These are phyloP conservation scores for Candida chauliodis DNA, from an alignment of 805 yeast genomes.

Conservation along the genomic window DNA sequence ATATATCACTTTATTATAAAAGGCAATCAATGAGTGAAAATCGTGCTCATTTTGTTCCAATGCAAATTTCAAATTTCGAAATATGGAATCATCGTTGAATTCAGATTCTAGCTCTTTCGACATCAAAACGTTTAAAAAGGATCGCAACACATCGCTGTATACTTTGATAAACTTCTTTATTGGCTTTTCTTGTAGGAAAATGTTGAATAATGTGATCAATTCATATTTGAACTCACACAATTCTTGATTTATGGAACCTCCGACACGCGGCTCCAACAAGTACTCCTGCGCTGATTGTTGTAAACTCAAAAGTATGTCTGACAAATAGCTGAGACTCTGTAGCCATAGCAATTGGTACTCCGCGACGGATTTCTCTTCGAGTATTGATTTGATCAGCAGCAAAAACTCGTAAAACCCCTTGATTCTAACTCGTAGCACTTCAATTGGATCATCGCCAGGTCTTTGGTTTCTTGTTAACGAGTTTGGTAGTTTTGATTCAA, in stretches of 20 bases:
- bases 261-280: not conserved
- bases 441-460: not conserved
- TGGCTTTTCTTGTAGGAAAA: not conserved
- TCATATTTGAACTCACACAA: not conserved
- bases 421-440: constrained; percentile 6
- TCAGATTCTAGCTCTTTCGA: not conserved
- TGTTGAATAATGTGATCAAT: not conserved
- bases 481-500: constrained; percentile 7
- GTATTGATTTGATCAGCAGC: constrained; percentile 11
- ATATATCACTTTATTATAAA: constrained; percentile 16
- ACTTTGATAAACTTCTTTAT: not conserved
- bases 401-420: constrained; percentile 18
- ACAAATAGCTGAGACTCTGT: constrained; percentile 9
- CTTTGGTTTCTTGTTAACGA: not conserved
- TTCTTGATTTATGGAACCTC: not conserved
- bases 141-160: not conserved
- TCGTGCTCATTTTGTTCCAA: not conserved
- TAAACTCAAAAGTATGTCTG: constrained; percentile 8
- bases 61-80: not conserved
- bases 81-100: not conserved
- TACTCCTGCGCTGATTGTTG: not conserved
- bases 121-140: not conserved
- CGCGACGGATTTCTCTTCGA: constrained; percentile 11
- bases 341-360: constrained; percentile 22
- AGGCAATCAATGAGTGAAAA: constrained; percentile 7